phyloP scores from a whole-genome alignment of 2,329 filamentous ascomycete species.

The Laburnicola sp. region DNA sequence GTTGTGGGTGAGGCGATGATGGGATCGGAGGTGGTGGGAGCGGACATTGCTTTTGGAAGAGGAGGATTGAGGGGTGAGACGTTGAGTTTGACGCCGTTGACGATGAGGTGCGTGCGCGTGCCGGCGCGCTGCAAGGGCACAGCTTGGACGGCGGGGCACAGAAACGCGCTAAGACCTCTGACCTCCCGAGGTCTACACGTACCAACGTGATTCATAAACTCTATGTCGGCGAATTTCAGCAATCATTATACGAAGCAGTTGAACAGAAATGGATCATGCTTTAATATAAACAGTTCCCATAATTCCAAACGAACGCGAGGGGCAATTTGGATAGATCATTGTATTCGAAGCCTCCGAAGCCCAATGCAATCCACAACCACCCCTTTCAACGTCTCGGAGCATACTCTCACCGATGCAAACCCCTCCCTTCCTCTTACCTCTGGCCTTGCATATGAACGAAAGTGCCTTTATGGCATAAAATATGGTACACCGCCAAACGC shows the following conservation, averaged over 20 bases:
- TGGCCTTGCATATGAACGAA: slow-evolving; percentile 7
- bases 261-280: too few relatives aligned
- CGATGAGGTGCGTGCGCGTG: neutral
- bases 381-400: slow-evolving; percentile 1
- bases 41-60: neutral
- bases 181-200: slow-evolving; percentile 15
- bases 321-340: too few relatives aligned
- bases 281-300: too few relatives aligned
- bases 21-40: slow-evolving; percentile 1
- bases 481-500: slow-evolving; percentile 28
- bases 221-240: too few relatives aligned
- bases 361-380: neutral
- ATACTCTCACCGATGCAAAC: neutral
- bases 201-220: slow-evolving; percentile 24
- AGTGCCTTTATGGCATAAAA: slow-evolving; percentile 4
- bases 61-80: neutral
- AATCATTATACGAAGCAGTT: neutral
- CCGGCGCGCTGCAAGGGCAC: neutral
- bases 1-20: neutral
- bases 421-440: neutral
- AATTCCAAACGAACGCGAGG: too few relatives aligned
- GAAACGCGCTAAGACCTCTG: slow-evolving; percentile 19
- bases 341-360: neutral
- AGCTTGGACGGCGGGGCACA: slow-evolving; percentile 9
- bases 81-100: neutral